Base-by-base conservation (phyloP, 2,329 filamentous ascomycete genomes). In the Helotiales sp. region DNA sequence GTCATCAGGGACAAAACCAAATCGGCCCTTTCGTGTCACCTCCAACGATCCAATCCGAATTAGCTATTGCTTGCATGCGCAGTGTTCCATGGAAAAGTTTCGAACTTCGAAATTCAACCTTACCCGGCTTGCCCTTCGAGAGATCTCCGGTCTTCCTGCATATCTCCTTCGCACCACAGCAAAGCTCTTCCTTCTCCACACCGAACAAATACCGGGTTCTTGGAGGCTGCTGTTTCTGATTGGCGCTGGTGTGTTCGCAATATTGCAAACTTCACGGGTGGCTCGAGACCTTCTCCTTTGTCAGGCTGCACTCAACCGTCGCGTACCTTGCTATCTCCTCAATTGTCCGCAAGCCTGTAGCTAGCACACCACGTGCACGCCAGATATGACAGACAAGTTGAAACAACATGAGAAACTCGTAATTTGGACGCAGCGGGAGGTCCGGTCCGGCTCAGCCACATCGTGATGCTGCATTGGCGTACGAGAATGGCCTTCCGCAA, bases 141-240 rank as follows among this genome's bases (percentile, higher is more conserved):
- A 53, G 49, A 51, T 33, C 40, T 44, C 40, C 27, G 6, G 13
- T 53, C 15, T 27, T 33, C 19, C 15, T 51, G 29, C 33, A 53
- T 40, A 24, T 47, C 52, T 40, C 54, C 52, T 36, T 46, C 25
- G 42, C 51, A 58, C 51, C 40, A 47, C 51, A 54, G 44, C 31
- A 19, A 42, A 12, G n/a, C 50, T 48, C 40, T 36, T 30, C 46
- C 49, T 27, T 42, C 22, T 27, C 40, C 40, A n/a, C 40, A 24
- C 15, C 36, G 31, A 46, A 59, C 58, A 42, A 59, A 17, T 55
- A 63, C 66, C 64, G 47, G 61, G 64, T 60, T 49, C 36, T 36
- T 58, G 64, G 60, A 60, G 48, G 40, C 36, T 44, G 10, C 52
- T 42, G 47, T 31, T 38, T 50, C 44, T 52, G 10, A 53, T 52